These are phyloP conservation scores for Beauveria varroae DNA, from an alignment of 2,329 filamentous ascomycete genomes.

Conservation along the genomic window DNA sequence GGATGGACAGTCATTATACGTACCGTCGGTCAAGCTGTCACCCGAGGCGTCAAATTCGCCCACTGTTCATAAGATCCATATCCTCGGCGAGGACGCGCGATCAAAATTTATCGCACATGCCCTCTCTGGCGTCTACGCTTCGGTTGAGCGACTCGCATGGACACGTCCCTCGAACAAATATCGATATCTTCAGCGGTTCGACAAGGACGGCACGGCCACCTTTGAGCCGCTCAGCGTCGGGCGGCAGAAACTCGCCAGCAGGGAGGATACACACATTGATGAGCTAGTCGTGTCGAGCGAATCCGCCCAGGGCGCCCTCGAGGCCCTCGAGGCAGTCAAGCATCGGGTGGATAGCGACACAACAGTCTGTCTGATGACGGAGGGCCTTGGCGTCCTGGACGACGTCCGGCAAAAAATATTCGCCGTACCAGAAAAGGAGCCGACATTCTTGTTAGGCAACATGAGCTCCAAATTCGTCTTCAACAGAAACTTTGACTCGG, in stretches of 20 bases:
- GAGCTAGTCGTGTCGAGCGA: constrained; percentile 64
- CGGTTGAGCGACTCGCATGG: constrained; percentile 28
- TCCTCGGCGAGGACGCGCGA: constrained; percentile 33
- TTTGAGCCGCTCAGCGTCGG: constrained; percentile 11
- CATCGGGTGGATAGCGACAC: constrained; percentile 61
- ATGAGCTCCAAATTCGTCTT: constrained; percentile 40
- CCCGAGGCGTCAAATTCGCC: constrained; percentile 24
- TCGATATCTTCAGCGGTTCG: constrained; percentile 20
- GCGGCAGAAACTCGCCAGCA: neutral
- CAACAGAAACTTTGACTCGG: constrained; percentile 30
- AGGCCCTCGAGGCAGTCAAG: constrained; percentile 51
- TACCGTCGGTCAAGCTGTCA: constrained; percentile 30
- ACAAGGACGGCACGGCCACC: constrained; percentile 14
- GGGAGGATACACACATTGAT: constrained; percentile 50
- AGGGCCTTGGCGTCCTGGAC: constrained; percentile 80
- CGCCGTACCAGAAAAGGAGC: constrained; percentile 53
- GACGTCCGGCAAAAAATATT: constrained; percentile 66
- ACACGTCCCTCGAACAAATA: constrained; percentile 22
- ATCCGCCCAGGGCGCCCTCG: constrained; percentile 42
- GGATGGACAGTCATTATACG: constrained; percentile 21
- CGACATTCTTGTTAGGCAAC: constrained; percentile 68
- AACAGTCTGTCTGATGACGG: constrained; percentile 69
- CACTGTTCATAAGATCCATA: constrained; percentile 32
- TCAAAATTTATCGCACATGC: constrained; percentile 35
- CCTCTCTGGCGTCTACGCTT: constrained; percentile 33